phyloP scores from a whole-genome alignment of 2,329 filamentous ascomycete species.

The Cephalotrichum gorgonifer region DNA sequence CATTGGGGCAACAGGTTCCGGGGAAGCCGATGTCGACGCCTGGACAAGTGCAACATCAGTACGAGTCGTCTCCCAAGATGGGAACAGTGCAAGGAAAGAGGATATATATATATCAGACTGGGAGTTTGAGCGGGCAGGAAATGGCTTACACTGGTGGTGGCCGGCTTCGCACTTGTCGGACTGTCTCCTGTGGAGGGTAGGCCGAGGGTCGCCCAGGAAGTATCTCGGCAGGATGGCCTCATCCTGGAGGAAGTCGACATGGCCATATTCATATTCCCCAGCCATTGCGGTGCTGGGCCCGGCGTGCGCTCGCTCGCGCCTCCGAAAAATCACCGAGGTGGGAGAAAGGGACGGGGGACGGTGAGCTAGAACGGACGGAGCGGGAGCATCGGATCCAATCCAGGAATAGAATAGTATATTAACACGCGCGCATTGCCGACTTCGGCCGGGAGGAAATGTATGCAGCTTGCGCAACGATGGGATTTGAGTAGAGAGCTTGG shows the following conservation, averaged over 20 bases:
- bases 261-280: conserved; percentile 4
- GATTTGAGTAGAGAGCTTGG: too few species aligned
- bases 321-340: not conserved
- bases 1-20: conserved; percentile 30
- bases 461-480: too few species aligned
- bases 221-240: conserved; percentile 17
- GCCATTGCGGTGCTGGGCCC: not conserved
- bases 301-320: too few species aligned
- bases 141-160: conserved; percentile 21
- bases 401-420: too few species aligned
- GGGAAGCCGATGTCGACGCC: conserved; percentile 29
- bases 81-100: not conserved
- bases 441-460: too few species aligned
- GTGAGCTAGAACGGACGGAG: too few species aligned
- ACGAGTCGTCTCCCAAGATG: not conserved
- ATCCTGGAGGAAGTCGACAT: conserved; percentile 1
- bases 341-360: not conserved
- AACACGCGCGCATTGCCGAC: too few species aligned
- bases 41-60: conserved; percentile 11
- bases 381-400: too few species aligned
- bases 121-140: not conserved
- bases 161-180: conserved; percentile 14
- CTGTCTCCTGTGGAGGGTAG: conserved; percentile 17
- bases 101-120: not conserved
- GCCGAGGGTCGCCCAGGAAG: conserved; percentile 15